Evolutionary conservation across 768 basidiomycete species (phyloP), one percentile per base, ranked within the genome.

Genomic region (Auricularia sp.): DNA sequence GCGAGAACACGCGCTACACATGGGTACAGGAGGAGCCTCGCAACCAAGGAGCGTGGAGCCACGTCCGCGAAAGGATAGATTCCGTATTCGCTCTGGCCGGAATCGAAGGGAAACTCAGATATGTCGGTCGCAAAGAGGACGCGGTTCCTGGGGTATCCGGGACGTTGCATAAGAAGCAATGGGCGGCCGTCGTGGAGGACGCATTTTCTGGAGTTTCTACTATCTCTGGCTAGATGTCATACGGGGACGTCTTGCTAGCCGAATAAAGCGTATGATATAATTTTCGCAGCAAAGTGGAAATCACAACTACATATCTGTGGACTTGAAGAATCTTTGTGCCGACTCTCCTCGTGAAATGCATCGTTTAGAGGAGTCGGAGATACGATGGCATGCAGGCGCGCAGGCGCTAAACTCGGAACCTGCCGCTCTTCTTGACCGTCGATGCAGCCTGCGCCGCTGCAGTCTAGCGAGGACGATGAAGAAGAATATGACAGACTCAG

Each of bases 1-100:
- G 21, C 6, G 8, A 29, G 23, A 65, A 66, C 3, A 18, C 43
- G 3, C 80, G 84, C 62, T 70, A 82, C 36, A 56, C 81, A 7
- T 96, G 89, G 85, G 77, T 91, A 18, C 93, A 97, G 72, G 93
- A 95, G 71, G 93, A 95, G 71, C 87, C 93, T 2, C 83, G 78
- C 71, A 96, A 97, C 71, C 93, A 95, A 73, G 93, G 93, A 1
- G 84, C 88, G 2, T 94, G 81, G 78, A 72, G 76, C 12, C 88
- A 91, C 75, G 87, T 91, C 53, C 73, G 72, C 43, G 77, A 78
- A 1, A 77, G 92, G 68, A 74, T 93, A 63, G 75, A 76, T 5
- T 71, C 67, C 23, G 80, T 91, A 36, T 71, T 92, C 68, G 72
- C 73, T 60, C 64, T 67, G 12, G 39, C 66, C n/a, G 54, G 42